phyloP scores from a whole-genome alignment of 257 asterid genomes.

The Solanum piurae region DNA sequence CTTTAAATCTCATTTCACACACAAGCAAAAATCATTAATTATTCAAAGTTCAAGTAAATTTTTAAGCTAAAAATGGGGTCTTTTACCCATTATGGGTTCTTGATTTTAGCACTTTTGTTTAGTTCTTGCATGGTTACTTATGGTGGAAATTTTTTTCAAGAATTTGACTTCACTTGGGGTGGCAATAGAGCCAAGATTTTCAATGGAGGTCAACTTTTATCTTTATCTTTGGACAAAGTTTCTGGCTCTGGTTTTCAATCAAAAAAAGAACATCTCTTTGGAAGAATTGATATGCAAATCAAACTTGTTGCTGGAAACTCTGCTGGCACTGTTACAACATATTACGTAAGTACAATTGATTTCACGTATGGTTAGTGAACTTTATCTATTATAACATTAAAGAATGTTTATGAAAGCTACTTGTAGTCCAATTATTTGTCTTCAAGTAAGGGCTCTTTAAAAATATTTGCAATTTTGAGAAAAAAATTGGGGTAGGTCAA shows the following conservation, averaged over 20 bases:
- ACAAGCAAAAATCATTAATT: background rate
- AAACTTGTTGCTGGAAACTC: conserved; percentile 62
- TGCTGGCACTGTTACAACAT: conserved; percentile 65
- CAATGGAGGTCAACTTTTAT: conserved; percentile 38
- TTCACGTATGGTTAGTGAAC: rapidly evolving
- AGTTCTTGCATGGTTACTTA: conserved; percentile 10
- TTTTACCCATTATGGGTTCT: conserved; percentile 1
- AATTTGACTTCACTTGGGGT: conserved; percentile 51
- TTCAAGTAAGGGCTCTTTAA: background rate
- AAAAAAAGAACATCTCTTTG: conserved; percentile 45
- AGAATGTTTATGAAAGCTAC: background rate
- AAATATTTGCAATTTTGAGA: background rate
- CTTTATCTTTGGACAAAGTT: conserved; percentile 40
- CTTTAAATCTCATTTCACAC: conserved; percentile 6
- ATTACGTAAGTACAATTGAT: conserved; percentile 22
- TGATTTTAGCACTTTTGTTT: conserved; percentile 5
- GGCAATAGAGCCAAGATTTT: conserved; percentile 35
- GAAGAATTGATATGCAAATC: conserved; percentile 60
- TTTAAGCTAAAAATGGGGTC: conserved; percentile 3
- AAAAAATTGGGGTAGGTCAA: too few species aligned
- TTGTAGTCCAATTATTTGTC: background rate
- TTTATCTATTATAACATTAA: background rate
- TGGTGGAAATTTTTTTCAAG: conserved; percentile 35
- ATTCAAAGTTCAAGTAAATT: background rate
- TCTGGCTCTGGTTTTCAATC: conserved; percentile 62